Evolutionary conservation across 78 protist genomes (phyloP), one percentile per base, ranked within the genome.

Genomic region (Polysphondylium violaceum): DNA sequence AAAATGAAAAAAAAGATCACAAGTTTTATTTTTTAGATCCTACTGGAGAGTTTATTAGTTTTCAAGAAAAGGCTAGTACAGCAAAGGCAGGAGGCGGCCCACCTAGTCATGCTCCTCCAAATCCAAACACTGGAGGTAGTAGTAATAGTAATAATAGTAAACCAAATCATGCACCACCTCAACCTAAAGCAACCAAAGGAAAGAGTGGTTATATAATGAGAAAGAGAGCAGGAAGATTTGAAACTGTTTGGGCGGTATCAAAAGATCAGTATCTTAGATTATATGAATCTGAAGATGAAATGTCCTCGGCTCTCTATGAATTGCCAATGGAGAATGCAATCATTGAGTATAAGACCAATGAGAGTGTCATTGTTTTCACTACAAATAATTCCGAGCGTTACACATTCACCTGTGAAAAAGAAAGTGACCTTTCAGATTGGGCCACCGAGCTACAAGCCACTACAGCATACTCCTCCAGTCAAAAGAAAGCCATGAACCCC

Each of bases 21-120:
- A 83, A 83, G 33, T 83, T 83, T 58, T 83, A 36, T 44, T 69
- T 83, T 56, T 51, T 83, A 35, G 58, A 69, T 69, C 65, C 74
- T 43, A 83, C 64, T 41, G 91, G 91, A 21, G 91, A 83, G 9
- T 83, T 83, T 71, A 83, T 83, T 50, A 83, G 73, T 69, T 83
- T 83, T 50, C 58, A 83, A 44, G 68, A 67, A 27, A 47, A 38
- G 3, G 43, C 38, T 27, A 69, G 27, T 21, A 27, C 55, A 27
- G 27, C 27, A 43, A 23, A 27, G 21, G 7, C 36, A 38, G 16
- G 25, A 25, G 36, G 58, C 27, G 40, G 36, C n/a, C 58, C 58
- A 69, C 76, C 76, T 16, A 69, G 27, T 25, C 27, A 43, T 27
- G 53, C 27, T 25, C 59, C 58, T 33, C 53, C 76, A 25, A 68